phyloP scores from a whole-genome alignment of 208 protist genomes.

The Zelonia costaricensis region DNA sequence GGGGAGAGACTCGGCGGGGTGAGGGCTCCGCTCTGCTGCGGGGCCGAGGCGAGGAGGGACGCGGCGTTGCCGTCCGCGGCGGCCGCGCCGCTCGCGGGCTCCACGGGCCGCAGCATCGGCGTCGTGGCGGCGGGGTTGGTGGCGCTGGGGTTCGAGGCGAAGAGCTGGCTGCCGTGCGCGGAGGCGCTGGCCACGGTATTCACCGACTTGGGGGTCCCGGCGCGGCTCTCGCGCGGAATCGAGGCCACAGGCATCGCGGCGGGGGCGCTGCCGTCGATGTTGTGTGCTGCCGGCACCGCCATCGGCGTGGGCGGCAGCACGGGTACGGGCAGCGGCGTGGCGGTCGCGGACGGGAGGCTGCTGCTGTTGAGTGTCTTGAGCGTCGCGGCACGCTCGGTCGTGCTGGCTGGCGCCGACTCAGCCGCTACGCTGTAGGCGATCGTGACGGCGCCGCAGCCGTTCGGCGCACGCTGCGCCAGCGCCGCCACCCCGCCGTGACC shows the following conservation, averaged over 20 bases:
- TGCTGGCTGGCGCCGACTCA: no score
- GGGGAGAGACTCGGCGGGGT: slow-evolving; percentile 31
- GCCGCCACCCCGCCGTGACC: slow-evolving; percentile 64
- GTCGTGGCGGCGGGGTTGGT: slow-evolving; percentile 25
- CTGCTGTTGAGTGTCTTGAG: no score
- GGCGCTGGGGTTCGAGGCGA: slow-evolving; percentile 23
- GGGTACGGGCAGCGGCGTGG: slow-evolving; percentile 7
- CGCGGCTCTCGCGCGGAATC: slow-evolving; percentile 10
- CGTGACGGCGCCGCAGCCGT: slow-evolving; percentile 54
- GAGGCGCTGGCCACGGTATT: neutral
- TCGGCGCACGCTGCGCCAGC: slow-evolving; percentile 47
- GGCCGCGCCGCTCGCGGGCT: slow-evolving; percentile 9
- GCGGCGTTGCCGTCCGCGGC: slow-evolving; percentile 1
- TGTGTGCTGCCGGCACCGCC: slow-evolving; percentile 24
- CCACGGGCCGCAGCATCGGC: slow-evolving; percentile 17
- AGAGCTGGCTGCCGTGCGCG: neutral
- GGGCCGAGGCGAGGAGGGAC: slow-evolving; percentile 3
- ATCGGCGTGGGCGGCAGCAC: slow-evolving; percentile 10
- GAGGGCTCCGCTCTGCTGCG: slow-evolving; percentile 14
- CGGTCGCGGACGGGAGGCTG: slow-evolving; percentile 4
- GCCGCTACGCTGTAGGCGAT: slow-evolving; percentile 54
- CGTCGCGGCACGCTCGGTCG: no score
- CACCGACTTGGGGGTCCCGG: slow-evolving; percentile 1
- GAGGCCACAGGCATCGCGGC: slow-evolving; percentile 18
- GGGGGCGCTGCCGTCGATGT: slow-evolving; percentile 23